Evolutionary conservation across 78 protist genomes (phyloP).

Genomic region (Protostelium mycophagum): DNA sequence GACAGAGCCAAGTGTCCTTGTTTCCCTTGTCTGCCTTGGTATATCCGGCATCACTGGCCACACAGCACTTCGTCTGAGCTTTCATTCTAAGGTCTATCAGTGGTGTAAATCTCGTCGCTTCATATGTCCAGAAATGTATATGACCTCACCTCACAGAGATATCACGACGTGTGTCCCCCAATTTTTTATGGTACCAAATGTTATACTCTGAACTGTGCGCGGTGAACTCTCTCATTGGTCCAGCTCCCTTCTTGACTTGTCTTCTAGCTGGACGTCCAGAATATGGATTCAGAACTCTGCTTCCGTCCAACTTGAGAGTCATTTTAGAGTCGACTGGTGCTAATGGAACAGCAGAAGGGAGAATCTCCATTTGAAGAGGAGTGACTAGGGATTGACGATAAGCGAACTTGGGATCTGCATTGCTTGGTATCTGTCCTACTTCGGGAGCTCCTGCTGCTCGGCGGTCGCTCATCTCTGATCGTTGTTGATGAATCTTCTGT

Average conservation of each 20-base stretch:
- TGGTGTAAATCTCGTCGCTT: too few relatives aligned
- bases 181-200: conserved; percentile 53
- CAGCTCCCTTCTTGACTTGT: neutral
- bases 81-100: neutral
- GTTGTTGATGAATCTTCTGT: too few relatives aligned
- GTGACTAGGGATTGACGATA: neutral
- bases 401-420: too few relatives aligned
- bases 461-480: too few relatives aligned
- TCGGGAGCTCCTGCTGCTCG: too few relatives aligned
- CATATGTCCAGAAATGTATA: too few relatives aligned
- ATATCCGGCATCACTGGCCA: conserved; percentile 53
- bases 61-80: conserved; percentile 14
- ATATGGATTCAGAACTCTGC: neutral
- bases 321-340: neutral
- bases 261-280: neutral
- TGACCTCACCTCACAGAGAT: conserved; percentile 29
- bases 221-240: neutral
- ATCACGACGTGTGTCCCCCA: conserved; percentile 34
- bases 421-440: too few relatives aligned
- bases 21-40: conserved; percentile 32
- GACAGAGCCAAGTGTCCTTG: conserved; percentile 27
- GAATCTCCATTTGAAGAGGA: neutral
- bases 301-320: neutral
- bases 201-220: conserved; percentile 22
- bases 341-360: neutral